phyloP scores from a whole-genome alignment of 139 green algal species.

The Yamagishiella unicocca region DNA sequence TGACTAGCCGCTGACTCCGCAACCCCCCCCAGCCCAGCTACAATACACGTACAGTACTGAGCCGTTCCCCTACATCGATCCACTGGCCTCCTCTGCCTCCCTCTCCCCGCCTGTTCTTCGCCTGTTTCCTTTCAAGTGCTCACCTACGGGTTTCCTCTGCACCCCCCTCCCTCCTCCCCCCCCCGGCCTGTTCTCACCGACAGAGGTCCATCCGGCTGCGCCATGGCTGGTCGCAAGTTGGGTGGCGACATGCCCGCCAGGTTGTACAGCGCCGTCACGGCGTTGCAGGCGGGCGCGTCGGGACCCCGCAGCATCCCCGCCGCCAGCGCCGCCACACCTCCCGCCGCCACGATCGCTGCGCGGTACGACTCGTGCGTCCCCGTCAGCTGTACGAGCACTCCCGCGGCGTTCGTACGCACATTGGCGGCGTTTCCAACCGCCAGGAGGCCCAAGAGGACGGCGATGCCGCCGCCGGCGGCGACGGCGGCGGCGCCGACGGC shows the following conservation, averaged over 20 bases:
- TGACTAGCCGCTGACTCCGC: too few relatives aligned
- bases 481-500: not conserved
- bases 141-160: too few relatives aligned
- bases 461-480: conserved; percentile 12
- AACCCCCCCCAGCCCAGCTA: too few relatives aligned
- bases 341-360: not conserved
- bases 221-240: conserved; percentile 6
- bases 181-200: not conserved
- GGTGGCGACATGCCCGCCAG: conserved; percentile 7
- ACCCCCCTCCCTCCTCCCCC: not conserved
- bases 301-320: not conserved
- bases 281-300: conserved; percentile 29
- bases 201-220: not conserved
- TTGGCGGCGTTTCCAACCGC: not conserved
- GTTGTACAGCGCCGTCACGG: conserved; percentile 17
- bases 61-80: too few relatives aligned
- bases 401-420: conserved; percentile 28
- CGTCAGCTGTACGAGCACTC: conserved; percentile 25
- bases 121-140: too few relatives aligned
- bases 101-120: too few relatives aligned
- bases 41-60: too few relatives aligned
- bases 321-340: conserved; percentile 17
- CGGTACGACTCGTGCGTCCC: conserved; percentile 7
- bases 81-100: too few relatives aligned
- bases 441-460: not conserved